Evolutionary conservation across 768 basidiomycete genomes (phyloP), one percentile per base, ranked within the genome.

Genomic region (Panellus pusillus): DNA sequence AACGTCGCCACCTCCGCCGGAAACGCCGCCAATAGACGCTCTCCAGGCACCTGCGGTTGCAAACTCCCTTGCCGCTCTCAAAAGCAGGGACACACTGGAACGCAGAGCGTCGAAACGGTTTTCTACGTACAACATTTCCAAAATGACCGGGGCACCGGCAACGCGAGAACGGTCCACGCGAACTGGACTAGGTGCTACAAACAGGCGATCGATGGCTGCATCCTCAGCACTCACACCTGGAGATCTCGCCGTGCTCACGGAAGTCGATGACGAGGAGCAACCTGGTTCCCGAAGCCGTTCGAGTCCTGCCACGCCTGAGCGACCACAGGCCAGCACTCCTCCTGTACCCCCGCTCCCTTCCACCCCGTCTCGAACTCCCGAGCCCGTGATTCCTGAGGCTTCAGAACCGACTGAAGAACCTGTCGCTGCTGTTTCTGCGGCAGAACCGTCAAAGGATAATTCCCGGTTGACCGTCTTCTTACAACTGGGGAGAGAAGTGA

Each of bases 51-150:
- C 88, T 35, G 87, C 81, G 0, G 82, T 91, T 20, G 89, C 89
- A 47, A 82, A 83, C 63, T 89, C 91, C 6, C 79, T 98, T 9
- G 93, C 91, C 7, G 93, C 93, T 8, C 77, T 99, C 42, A 89
- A 95, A 70, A 85, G 88, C 63, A 86, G 82, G 46, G 93, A 95
- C 61, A 80, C 84, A 1, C 79, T 98, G 36, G 92, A 94, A 63
- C 83, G 96, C 18, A 80, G 96, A 42, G 96, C 96, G 15, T 94
- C 91, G 18, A 98, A 98, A 67, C 89, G 97, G 0, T 98, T 94
- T 72, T 97, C 94, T 39, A 86, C 87, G 1, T 98, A 96, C 67
- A 91, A 94, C 59, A 89, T 98, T 63, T 86, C 89, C 43, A 95
- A 95, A 73, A 95, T 98, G 87, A 87, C 92, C 3, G 84, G 86